Conservation (phyloP, 495 filamentous ascomycete genomes). For the Durotheca rogersii region DNA sequence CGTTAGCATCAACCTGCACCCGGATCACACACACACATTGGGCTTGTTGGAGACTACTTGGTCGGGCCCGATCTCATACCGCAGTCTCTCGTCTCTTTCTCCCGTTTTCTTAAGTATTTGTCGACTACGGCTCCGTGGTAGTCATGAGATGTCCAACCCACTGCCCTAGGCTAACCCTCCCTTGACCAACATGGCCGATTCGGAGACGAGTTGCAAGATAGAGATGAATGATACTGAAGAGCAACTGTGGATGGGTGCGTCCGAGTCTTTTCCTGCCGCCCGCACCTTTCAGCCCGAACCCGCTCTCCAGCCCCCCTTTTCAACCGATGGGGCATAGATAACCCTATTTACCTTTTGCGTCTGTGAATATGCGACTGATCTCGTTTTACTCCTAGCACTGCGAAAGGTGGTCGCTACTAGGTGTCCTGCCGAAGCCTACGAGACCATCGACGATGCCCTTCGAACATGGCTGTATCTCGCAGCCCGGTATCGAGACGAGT, state of each 20-base stretch:
- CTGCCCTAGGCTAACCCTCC: conserved; percentile 14
- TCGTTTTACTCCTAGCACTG: conserved; percentile 60
- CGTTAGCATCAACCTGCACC: too few relatives aligned
- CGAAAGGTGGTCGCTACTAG: conserved; percentile 71
- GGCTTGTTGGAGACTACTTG: too few relatives aligned
- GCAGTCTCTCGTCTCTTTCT: conserved; percentile 2
- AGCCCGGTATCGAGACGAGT: conserved; percentile 76
- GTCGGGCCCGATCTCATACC: conserved; percentile 2
- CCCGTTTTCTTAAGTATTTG: conserved; percentile 7
- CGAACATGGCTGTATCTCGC: conserved; percentile 80
- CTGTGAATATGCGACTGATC: background rate
- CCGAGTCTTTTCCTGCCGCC: background rate
- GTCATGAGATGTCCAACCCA: conserved; percentile 16
- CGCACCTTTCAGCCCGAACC: conserved; percentile 1
- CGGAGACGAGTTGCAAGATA: conserved; percentile 65
- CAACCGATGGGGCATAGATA: background rate
- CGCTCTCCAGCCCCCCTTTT: background rate
- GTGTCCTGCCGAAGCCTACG: conserved; percentile 64
- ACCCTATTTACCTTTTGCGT: background rate
- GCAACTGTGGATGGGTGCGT: conserved; percentile 89
- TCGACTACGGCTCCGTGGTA: conserved; percentile 11
- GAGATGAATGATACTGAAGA: conserved; percentile 88
- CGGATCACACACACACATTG: too few relatives aligned
- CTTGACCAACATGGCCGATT: conserved; percentile 54
- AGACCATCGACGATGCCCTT: conserved; percentile 81